phyloP scores from a whole-genome alignment of 495 filamentous ascomycete genomes.

The Copromyces sp. region DNA sequence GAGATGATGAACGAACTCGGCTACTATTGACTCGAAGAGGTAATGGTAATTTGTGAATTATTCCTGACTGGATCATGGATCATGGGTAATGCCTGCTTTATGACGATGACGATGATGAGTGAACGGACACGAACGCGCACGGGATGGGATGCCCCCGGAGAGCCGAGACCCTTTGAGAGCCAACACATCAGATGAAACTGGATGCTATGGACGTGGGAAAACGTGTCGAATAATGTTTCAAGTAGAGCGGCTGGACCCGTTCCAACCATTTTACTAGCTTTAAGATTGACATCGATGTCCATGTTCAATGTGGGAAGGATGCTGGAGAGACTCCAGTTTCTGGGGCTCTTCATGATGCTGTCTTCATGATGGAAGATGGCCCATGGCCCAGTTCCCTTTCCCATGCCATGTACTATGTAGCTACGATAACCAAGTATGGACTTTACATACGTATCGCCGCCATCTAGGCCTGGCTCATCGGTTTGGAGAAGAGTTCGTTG shows the following conservation, averaged over 20 bases:
- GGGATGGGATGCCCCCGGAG: background rate
- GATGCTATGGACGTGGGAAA: background rate
- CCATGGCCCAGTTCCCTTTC: background rate
- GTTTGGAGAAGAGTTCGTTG: background rate
- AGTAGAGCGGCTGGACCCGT: background rate
- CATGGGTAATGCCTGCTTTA: background rate
- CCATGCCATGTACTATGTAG: background rate
- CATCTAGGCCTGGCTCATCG: background rate
- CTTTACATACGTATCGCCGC: background rate
- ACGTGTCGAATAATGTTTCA: background rate
- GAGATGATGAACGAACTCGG: background rate
- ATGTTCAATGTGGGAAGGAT: background rate
- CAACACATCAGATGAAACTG: background rate
- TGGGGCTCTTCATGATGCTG: background rate
- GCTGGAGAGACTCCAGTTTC: background rate
- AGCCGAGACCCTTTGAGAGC: background rate
- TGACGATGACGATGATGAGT: background rate
- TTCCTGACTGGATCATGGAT: background rate
- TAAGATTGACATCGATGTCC: background rate
- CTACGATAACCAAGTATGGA: background rate
- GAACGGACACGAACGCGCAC: background rate
- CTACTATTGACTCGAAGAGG: conserved; percentile 8
- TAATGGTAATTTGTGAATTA: conserved; percentile 22
- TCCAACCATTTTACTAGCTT: background rate
- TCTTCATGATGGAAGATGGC: background rate